phyloP scores from a whole-genome alignment of 352 stramenopile species.

The Globisporangium emineosum region DNA sequence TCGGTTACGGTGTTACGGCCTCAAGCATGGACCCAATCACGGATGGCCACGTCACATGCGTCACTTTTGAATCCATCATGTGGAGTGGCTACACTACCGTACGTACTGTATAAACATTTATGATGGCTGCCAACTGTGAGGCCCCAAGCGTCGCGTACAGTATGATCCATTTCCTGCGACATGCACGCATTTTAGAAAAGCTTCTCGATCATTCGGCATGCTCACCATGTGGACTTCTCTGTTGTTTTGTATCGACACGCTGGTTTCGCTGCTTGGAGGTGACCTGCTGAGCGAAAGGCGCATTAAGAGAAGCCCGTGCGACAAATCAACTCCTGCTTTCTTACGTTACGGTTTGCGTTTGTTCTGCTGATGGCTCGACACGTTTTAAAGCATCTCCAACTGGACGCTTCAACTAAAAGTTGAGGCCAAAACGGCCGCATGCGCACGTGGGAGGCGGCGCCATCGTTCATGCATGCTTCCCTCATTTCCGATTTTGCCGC shows the following conservation, averaged over 20 bases:
- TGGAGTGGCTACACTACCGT: not conserved
- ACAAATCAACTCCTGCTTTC: not conserved
- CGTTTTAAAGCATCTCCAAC: not conserved
- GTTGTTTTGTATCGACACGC: too few relatives aligned
- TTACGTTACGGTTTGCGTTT: not conserved
- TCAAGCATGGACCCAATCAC: not conserved
- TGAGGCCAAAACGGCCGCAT: not conserved
- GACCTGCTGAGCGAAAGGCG: not conserved
- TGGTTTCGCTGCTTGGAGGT: not conserved
- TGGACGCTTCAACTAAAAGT: not conserved
- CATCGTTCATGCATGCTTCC: not conserved
- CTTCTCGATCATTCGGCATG: too few relatives aligned
- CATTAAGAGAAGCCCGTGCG: not conserved
- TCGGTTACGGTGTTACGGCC: not conserved
- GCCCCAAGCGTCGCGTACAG: not conserved
- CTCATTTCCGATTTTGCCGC: slow-evolving; percentile 5
- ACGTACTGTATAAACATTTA: not conserved
- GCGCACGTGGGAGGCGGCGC: not conserved
- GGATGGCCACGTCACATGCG: not conserved
- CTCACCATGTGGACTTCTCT: too few relatives aligned
- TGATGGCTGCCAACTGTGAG: not conserved
- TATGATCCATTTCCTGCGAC: not conserved
- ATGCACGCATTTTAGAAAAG: not conserved
- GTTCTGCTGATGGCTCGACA: too few relatives aligned
- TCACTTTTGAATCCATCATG: not conserved